Evolutionary conservation across 257 asterid species (phyloP).

Genomic region (Schizonepeta tenuifolia): DNA sequence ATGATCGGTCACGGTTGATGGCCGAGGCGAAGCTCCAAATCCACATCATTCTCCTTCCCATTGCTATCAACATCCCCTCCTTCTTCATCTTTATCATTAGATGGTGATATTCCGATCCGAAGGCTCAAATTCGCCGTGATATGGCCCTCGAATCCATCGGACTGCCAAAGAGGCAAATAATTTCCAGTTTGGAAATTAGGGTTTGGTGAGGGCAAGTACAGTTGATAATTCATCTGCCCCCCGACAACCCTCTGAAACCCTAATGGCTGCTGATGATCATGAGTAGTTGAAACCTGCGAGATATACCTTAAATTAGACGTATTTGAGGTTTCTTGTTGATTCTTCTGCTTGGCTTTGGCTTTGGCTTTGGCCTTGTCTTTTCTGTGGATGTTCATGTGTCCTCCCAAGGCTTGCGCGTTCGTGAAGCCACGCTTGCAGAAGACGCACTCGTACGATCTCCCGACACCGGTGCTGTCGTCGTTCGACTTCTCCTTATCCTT

Average conservation of each 20-base stretch:
- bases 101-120: constrained; percentile 40
- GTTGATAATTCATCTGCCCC: constrained; percentile 48
- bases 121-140: constrained; percentile 45
- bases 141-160: constrained; percentile 24
- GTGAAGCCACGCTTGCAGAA: constrained; percentile 86
- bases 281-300: constrained; percentile 25
- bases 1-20: constrained; percentile 42
- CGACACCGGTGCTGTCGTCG: constrained; percentile 49
- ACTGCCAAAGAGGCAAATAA: constrained; percentile 20
- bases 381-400: constrained; percentile 93
- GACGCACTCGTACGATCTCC: constrained; percentile 72
- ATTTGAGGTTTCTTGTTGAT: constrained; percentile 24
- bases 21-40: constrained; percentile 96
- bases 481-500: constrained; percentile 37
- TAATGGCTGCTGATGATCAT: constrained; percentile 23
- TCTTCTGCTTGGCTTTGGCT: constrained; percentile 53
- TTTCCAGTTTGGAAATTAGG: constrained; percentile 43
- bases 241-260: constrained; percentile 23
- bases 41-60: constrained; percentile 56
- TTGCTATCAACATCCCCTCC: constrained; percentile 13
- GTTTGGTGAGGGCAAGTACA: constrained; percentile 56
- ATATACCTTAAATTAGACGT: constrained; percentile 33
- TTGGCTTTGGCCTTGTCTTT: constrained; percentile 78
- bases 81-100: constrained; percentile 30
- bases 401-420: constrained; percentile 90